A percentile compares a stretch with the other conserved stretches of the same genome.
phyloP scores from a whole-genome alignment of 2,329 filamentous ascomycete species.

The Colletotrichum limetticola region DNA sequence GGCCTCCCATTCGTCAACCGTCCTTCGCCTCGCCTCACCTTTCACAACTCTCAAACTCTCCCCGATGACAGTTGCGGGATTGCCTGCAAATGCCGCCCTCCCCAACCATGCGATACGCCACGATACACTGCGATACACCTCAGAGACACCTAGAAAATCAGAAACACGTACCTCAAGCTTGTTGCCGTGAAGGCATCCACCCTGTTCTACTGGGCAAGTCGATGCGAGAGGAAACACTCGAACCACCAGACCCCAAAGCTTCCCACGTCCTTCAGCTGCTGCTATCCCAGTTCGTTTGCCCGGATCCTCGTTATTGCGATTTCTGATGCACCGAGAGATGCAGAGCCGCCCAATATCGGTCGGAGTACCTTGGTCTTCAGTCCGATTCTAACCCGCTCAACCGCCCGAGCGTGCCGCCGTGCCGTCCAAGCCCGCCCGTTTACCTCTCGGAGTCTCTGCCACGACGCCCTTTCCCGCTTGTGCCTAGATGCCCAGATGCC shows the following conservation, averaged over 20 bases:
- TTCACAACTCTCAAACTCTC: constrained; percentile 5
- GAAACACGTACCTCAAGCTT: constrained; percentile 13
- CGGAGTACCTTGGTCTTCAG: constrained; percentile 11
- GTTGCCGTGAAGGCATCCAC: constrained; percentile 14
- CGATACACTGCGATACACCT: background rate
- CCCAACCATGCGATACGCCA: background rate
- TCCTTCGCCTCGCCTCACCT: constrained; percentile 17
- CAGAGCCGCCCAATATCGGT: constrained; percentile 14
- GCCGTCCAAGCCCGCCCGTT: constrained; percentile 26
- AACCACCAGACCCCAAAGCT: background rate
- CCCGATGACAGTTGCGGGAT: background rate
- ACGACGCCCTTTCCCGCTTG: background rate
- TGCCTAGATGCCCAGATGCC: constrained; percentile 22
- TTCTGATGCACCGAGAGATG: background rate
- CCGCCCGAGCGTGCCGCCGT: constrained; percentile 28
- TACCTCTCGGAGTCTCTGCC: background rate
- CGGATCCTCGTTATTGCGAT: background rate
- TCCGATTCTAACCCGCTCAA: constrained; percentile 16
- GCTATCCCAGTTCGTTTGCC: background rate
- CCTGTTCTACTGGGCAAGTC: constrained; percentile 4
- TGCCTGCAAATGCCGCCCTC: background rate
- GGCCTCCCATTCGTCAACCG: constrained; percentile 14
- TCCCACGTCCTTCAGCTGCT: background rate
- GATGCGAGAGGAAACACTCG: constrained; percentile 25
- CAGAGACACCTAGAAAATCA: background rate